These are phyloP conservation scores for Cardiosporidium cionae DNA, from an alignment of 169 alveolate species.

Conservation along the genomic window DNA sequence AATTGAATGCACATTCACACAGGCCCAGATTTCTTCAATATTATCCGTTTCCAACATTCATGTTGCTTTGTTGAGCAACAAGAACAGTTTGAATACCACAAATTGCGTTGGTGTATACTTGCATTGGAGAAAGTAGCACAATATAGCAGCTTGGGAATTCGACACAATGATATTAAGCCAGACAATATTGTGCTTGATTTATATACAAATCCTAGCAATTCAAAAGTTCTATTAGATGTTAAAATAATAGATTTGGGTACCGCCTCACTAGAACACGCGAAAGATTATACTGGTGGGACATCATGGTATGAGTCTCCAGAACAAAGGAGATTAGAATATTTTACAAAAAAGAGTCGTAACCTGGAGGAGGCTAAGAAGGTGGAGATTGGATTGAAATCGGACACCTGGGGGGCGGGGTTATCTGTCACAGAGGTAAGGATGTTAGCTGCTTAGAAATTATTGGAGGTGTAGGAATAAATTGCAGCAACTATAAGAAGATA, in stretches of 20 bases:
- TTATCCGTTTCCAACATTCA: conserved; percentile 60
- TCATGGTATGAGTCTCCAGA: conserved; percentile 80
- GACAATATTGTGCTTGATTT: conserved; percentile 71
- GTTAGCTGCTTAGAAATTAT: too few species aligned
- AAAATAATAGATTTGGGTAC: conserved; percentile 70
- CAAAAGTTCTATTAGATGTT: conserved; percentile 58
- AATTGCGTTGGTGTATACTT: conserved; percentile 68
- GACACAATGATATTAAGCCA: conserved; percentile 74
- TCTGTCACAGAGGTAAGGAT: conserved; percentile 63
- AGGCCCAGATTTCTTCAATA: conserved; percentile 72
- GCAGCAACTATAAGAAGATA: too few species aligned
- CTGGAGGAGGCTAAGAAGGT: conserved; percentile 53
- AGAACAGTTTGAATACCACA: conserved; percentile 67
- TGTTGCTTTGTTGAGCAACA: conserved; percentile 43
- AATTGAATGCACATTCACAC: too few species aligned
- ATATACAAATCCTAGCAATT: conserved; percentile 40
- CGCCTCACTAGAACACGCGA: conserved; percentile 70
- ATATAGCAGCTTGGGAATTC: conserved; percentile 57
- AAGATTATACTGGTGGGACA: conserved; percentile 74
- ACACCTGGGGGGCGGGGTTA: conserved; percentile 77
- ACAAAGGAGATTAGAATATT: conserved; percentile 63
- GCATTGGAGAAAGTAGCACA: conserved; percentile 70
- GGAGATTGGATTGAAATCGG: conserved; percentile 58
- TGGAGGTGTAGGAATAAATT: too few species aligned
- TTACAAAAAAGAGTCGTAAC: conserved; percentile 64